Percentiles rank a stretch among this genome's conserved stretches.
phyloP scores from a whole-genome alignment of 768 basidiomycete genomes.

The Cubamyces sp. region DNA sequence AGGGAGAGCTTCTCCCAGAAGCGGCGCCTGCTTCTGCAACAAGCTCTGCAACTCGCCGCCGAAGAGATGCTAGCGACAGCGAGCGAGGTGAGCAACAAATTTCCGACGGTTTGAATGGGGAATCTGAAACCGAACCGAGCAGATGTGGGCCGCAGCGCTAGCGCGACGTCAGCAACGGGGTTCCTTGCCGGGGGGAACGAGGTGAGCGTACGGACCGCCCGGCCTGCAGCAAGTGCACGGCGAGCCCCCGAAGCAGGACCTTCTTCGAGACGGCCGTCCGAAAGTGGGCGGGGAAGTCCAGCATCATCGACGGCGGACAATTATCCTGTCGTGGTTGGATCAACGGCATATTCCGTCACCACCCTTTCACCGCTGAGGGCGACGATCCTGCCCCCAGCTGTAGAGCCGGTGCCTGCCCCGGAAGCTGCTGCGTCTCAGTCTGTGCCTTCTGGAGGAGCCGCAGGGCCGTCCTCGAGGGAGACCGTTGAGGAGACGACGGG shows the following conservation, averaged over 20 bases:
- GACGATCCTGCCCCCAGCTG: constrained; percentile 16
- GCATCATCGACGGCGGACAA: constrained; percentile 6
- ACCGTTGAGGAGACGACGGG: not conserved
- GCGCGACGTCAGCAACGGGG: constrained; percentile 7
- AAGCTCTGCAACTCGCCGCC: not conserved
- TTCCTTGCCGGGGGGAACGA: constrained; percentile 1
- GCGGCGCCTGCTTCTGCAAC: not conserved
- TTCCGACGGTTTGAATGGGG: not conserved
- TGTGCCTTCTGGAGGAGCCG: not conserved
- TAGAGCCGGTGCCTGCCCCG: constrained; percentile 1
- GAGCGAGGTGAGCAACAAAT: constrained; percentile 11
- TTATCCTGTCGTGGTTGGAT: constrained; percentile 21
- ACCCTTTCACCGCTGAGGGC: constrained; percentile 20
- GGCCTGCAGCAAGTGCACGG: constrained; percentile 2
- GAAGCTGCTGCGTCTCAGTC: not conserved
- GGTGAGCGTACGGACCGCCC: constrained; percentile 2
- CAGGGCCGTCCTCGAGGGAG: not conserved
- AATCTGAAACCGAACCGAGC: not conserved
- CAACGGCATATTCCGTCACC: constrained; percentile 24
- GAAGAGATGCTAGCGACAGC: not conserved
- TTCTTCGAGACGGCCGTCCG: constrained; percentile 4
- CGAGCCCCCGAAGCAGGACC: constrained; percentile 10
- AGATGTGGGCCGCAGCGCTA: constrained; percentile 10
- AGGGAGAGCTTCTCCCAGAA: not conserved
- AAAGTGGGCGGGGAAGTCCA: constrained; percentile 17